A percentile compares a stretch with the other conserved stretches of the same genome.
Evolutionary conservation across 805 yeast genomes (phyloP).

Genomic region (Lipomyces yamadae): DNA sequence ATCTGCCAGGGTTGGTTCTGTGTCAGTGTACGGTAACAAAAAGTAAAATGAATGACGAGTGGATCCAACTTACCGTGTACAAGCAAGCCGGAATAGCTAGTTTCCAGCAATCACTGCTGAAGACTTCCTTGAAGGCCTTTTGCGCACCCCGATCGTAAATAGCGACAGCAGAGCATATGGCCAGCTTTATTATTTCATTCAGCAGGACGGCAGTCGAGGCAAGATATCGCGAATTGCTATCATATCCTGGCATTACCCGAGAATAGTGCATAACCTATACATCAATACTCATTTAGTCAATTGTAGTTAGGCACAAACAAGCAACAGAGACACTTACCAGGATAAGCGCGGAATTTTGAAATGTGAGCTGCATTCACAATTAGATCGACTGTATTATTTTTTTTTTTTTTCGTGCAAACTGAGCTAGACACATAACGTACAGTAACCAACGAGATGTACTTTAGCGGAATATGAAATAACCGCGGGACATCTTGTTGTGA

Average conservation of each 20-base stretch:
- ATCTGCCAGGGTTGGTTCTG: slow-evolving; percentile 11
- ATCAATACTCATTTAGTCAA: not conserved
- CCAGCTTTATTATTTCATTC: slow-evolving; percentile 48
- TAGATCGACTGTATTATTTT: not conserved
- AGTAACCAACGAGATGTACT: slow-evolving; percentile 47
- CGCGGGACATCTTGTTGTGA: slow-evolving; percentile 31
- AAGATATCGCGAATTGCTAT: slow-evolving; percentile 43
- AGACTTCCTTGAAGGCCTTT: slow-evolving; percentile 42
- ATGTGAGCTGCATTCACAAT: slow-evolving; percentile 41
- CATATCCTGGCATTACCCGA: slow-evolving; percentile 48
- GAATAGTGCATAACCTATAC: slow-evolving; percentile 48
- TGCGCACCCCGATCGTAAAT: slow-evolving; percentile 19
- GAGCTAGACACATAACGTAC: slow-evolving; percentile 20
- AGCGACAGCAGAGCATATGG: slow-evolving; percentile 43
- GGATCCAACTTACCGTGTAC: slow-evolving; percentile 42
- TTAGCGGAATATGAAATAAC: slow-evolving; percentile 41
- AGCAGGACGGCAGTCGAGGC: slow-evolving; percentile 51
- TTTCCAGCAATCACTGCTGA: slow-evolving; percentile 49
- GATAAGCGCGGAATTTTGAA: slow-evolving; percentile 50
- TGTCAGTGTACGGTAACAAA: not conserved
- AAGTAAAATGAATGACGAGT: not conserved
- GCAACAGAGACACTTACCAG: slow-evolving; percentile 39
- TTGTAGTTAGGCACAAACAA: not conserved
- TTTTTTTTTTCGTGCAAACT: not conserved
- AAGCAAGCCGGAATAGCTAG: slow-evolving; percentile 50